Base-by-base conservation (phyloP, 805 yeast species). In the Phaffomyces opuntiae region DNA sequence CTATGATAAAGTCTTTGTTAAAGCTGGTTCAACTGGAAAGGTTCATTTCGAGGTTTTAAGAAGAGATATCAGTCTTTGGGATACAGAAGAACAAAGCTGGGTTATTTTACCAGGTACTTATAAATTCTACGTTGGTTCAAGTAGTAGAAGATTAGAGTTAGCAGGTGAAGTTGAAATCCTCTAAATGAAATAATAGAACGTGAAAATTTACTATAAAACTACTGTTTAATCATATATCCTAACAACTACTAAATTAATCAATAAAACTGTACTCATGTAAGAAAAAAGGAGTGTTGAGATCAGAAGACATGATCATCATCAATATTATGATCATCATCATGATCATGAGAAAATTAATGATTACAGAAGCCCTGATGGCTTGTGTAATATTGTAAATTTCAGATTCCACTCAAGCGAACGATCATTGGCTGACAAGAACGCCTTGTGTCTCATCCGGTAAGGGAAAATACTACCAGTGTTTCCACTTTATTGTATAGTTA, bases 21-120 rank as follows among this genome's bases (percentile, higher is more conserved):
- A 63, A 19, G 65, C 75, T 9, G 77, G 77, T 1, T 63, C 64
- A 31, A 51, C 65, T 1, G 62, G 60, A 3, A 56, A 57, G 17
- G 66, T 75, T 7, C 56, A 53, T 14, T 78, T 78, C 51, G 66
- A 69, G 40, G 61, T 80, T 17, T 59, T 68, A 47, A 70, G 76
- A 55, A 67, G 80, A 46, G 84, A 80, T 58, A 61, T 79, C 49
- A 68, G 79, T 45, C 65, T 73, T 24, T 79, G 83, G 83, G 82
- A 78, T 53, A 65, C 75, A 0, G 67, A 58, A 19, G 66, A 71
- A 14, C 80, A 77, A 56, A 75, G 77, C 51, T 79, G 85, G 84
- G 62, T 75, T 21, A 72, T 78, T 36, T 77, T 71, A 52, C 72
- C 75, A 9, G 85, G 84, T 2, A 65, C 69, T 4, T 80, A 77